A percentile compares a stretch with the other conserved stretches of the same genome.
Evolutionary conservation across 768 basidiomycete genomes (phyloP).

Genomic region (Pleurotus tuoliensis): DNA sequence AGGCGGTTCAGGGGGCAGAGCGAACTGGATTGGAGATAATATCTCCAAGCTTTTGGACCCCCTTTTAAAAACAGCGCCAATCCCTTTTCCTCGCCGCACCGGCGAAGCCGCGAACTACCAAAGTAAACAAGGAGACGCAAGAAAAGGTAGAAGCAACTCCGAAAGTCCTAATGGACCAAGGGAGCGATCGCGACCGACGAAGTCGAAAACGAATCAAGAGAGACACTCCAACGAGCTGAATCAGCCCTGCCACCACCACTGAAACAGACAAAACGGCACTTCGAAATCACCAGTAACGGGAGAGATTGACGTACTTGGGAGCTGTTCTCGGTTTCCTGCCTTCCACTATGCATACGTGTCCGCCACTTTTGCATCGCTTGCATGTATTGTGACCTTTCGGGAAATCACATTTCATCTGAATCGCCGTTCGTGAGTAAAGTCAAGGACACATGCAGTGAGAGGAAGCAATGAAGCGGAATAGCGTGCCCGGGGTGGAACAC

Average conservation of each 20-base stretch:
- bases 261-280: slow-evolving; percentile 6
- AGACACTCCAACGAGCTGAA: neutral
- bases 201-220: slow-evolving; percentile 9
- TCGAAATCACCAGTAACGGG: slow-evolving; percentile 13
- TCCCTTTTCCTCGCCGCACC: neutral
- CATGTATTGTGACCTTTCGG: slow-evolving; percentile 71
- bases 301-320: slow-evolving; percentile 65
- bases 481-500: neutral
- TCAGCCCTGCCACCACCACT: neutral
- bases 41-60: neutral
- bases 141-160: neutral
- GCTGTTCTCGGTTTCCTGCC: slow-evolving; percentile 74
- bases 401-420: slow-evolving; percentile 85
- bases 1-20: slow-evolving; percentile 19
- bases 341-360: slow-evolving; percentile 80
- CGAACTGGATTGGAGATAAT: slow-evolving; percentile 7
- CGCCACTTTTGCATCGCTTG: slow-evolving; percentile 67
- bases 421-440: slow-evolving; percentile 10
- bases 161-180: neutral
- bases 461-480: neutral
- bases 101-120: neutral
- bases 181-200: slow-evolving; percentile 1
- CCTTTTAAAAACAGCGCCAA: slow-evolving; percentile 3
- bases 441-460: slow-evolving; percentile 2
- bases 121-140: slow-evolving; percentile 4